These are phyloP conservation scores for Thermothielavioides terrestris DNA, from an alignment of 495 filamentous ascomycete genomes.

Conservation along the genomic window DNA sequence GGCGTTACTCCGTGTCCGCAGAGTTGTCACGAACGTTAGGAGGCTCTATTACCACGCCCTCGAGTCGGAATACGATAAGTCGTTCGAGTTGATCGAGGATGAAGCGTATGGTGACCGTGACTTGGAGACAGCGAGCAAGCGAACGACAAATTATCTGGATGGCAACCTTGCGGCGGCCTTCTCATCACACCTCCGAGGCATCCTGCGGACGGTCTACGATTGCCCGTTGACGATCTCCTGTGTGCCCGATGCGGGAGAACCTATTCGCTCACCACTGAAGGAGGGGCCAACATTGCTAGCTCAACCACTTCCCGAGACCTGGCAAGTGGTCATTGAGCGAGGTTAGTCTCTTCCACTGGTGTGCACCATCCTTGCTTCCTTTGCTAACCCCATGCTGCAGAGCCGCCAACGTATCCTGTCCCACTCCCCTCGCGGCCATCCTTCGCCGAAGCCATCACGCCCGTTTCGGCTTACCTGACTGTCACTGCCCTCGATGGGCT, in stretches of 20 bases:
- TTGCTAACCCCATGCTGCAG: neutral
- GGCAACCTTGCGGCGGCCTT: slow-evolving; percentile 10
- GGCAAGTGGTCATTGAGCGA: slow-evolving; percentile 18
- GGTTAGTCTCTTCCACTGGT: neutral
- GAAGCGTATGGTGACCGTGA: neutral
- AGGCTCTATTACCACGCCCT: slow-evolving; percentile 14
- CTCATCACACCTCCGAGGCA: neutral
- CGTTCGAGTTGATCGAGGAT: slow-evolving; percentile 15
- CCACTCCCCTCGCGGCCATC: slow-evolving; percentile 11
- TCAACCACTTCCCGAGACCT: slow-evolving; percentile 8
- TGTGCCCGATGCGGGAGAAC: neutral
- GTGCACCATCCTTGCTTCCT: neutral
- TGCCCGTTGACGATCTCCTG: slow-evolving; percentile 13
- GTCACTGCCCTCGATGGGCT: slow-evolving; percentile 21
- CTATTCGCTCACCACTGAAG: neutral
- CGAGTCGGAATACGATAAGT: slow-evolving; percentile 11
- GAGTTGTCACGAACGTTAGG: slow-evolving; percentile 13
- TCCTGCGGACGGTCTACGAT: slow-evolving; percentile 15
- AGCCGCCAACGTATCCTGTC: slow-evolving; percentile 4
- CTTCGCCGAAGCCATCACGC: slow-evolving; percentile 11
- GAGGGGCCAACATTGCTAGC: neutral
- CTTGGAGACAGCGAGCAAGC: slow-evolving; percentile 4
- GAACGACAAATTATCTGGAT: slow-evolving; percentile 3
- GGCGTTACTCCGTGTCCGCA: slow-evolving; percentile 13
- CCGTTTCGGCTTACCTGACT: slow-evolving; percentile 10